Evolutionary conservation across 129 eudicot genomes (phyloP).

Genomic region (Logfia minima): DNA sequence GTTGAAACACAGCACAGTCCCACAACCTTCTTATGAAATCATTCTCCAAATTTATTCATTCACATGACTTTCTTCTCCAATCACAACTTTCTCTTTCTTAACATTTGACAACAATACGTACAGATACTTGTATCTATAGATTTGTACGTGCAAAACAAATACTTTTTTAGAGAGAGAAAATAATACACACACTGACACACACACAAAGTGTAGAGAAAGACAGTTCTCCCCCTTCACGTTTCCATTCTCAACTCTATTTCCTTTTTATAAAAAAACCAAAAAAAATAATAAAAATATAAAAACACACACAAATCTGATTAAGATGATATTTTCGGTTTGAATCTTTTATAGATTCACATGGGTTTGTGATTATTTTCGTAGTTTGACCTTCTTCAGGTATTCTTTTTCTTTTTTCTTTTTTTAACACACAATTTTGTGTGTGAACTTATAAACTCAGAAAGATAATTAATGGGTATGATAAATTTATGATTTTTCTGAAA

Average conservation of each 20-base stretch:
- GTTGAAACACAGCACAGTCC: constrained; percentile 25
- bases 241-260: constrained; percentile 12
- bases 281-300: not conserved
- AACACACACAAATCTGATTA: constrained; percentile 36
- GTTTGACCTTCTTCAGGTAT: constrained; percentile 37
- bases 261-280: not conserved
- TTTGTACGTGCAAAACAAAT: constrained; percentile 21
- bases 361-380: constrained; percentile 20
- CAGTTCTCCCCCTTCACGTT: constrained; percentile 26
- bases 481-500: constrained; percentile 14
- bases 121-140: constrained; percentile 19
- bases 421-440: constrained; percentile 20
- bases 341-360: constrained; percentile 30
- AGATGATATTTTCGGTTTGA: constrained; percentile 21
- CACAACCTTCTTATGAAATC: not conserved
- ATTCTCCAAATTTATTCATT: not conserved
- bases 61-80: constrained; percentile 2
- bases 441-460: not conserved
- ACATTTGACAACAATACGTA: constrained; percentile 22
- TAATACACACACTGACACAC: constrained; percentile 19
- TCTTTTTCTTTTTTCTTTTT: constrained; percentile 19
- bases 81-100: constrained; percentile 20
- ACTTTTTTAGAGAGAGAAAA: constrained; percentile 7
- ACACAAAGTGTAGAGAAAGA: constrained; percentile 10
- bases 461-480: constrained; percentile 9